Evolutionary conservation across 129 eudicot genomes (phyloP).

Genomic region (Centella asiatica): DNA sequence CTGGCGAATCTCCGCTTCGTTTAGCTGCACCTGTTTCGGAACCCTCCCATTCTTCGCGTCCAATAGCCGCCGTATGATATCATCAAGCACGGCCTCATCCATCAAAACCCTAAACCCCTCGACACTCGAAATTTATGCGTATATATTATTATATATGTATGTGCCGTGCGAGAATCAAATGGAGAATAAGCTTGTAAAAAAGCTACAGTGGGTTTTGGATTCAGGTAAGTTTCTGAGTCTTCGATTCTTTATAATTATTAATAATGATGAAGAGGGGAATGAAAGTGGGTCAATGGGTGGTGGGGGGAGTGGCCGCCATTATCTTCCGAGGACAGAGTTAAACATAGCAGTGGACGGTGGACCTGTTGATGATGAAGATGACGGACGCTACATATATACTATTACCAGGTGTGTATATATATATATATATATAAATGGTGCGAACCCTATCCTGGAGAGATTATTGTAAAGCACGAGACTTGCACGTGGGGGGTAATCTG

Average conservation of each 20-base stretch:
- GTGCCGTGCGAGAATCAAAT: not conserved
- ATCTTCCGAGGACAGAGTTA: not conserved
- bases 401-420: not conserved
- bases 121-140: not conserved
- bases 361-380: not conserved
- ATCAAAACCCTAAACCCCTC: constrained; percentile 19
- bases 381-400: not conserved
- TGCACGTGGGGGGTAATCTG: too few relatives aligned
- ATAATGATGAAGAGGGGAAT: not conserved
- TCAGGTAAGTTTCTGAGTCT: too few relatives aligned
- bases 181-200: not conserved
- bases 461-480: not conserved
- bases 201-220: too few relatives aligned
- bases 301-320: constrained; percentile 11
- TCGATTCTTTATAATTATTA: not conserved
- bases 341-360: not conserved
- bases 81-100: constrained; percentile 55
- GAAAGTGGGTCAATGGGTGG: constrained; percentile 5
- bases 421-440: too few relatives aligned
- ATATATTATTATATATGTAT: not conserved
- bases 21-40: constrained; percentile 52
- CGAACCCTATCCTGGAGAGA: constrained; percentile 11
- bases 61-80: constrained; percentile 42
- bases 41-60: constrained; percentile 54
- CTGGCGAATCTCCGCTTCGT: constrained; percentile 61